Percentiles rank a stretch among this genome's conserved stretches.
Evolutionary conservation across 2,329 filamentous ascomycete species (phyloP).

Genomic region (Venturia pyrina): DNA sequence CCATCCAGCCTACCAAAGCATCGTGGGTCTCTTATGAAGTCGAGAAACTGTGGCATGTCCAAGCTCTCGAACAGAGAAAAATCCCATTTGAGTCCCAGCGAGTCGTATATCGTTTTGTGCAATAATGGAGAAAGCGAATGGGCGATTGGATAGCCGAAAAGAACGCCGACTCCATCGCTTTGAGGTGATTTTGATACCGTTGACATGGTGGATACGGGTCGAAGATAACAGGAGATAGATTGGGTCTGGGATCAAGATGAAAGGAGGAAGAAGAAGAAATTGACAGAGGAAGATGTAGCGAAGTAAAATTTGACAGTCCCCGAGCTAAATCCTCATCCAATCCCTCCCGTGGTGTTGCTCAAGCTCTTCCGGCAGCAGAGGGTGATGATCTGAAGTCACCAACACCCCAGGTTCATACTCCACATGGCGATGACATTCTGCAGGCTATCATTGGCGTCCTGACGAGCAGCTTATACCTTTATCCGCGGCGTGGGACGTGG

Average conservation of each 20-base stretch:
- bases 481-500: not conserved
- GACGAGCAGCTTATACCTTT: not conserved
- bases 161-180: slow-evolving; percentile 31
- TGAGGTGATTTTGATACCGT: not conserved
- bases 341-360: not conserved
- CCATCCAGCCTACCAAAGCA: slow-evolving; percentile 46
- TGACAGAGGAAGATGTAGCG: not conserved
- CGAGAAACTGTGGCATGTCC: slow-evolving; percentile 34
- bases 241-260: not conserved
- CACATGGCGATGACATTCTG: not conserved
- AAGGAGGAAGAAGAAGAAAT: not conserved
- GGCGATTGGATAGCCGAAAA: slow-evolving; percentile 47
- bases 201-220: not conserved
- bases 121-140: slow-evolving; percentile 47
- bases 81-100: slow-evolving; percentile 41
- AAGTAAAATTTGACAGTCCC: not conserved
- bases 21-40: slow-evolving; percentile 44
- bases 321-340: not conserved
- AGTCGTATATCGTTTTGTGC: slow-evolving; percentile 44
- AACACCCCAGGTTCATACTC: not conserved
- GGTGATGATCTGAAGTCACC: not conserved
- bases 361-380: not conserved
- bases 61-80: slow-evolving; percentile 39
- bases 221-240: not conserved
- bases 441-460: not conserved